A percentile compares a stretch with the other conserved stretches of the same genome.
Conservation (phyloP, 805 yeast genomes). For the Zygotorulaspora chibaensis region DNA sequence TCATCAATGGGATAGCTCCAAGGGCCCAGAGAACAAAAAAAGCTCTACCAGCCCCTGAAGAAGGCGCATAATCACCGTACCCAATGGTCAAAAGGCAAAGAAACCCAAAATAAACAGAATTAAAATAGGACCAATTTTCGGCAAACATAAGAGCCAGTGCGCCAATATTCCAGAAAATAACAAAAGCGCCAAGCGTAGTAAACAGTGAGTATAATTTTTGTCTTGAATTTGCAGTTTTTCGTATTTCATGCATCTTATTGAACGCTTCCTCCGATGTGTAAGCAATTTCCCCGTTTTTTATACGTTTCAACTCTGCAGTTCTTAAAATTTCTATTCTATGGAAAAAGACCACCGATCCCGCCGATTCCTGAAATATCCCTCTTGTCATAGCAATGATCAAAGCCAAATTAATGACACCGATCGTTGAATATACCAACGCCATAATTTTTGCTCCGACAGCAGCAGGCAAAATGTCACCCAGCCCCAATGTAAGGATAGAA, state of each 20-base stretch:
- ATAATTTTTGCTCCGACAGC: slow-evolving; percentile 53
- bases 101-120: slow-evolving; percentile 70
- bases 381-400: slow-evolving; percentile 67
- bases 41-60: slow-evolving; percentile 58
- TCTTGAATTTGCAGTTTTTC: slow-evolving; percentile 37
- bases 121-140: slow-evolving; percentile 71
- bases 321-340: slow-evolving; percentile 57
- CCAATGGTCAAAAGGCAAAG: slow-evolving; percentile 78
- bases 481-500: slow-evolving; percentile 72
- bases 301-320: slow-evolving; percentile 21
- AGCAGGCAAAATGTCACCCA: slow-evolving; percentile 66
- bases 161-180: slow-evolving; percentile 68
- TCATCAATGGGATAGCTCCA: slow-evolving; percentile 82
- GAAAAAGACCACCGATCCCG: slow-evolving; percentile 62
- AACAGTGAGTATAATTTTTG: slow-evolving; percentile 41
- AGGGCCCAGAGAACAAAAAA: slow-evolving; percentile 79
- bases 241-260: slow-evolving; percentile 50
- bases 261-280: slow-evolving; percentile 49
- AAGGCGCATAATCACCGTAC: slow-evolving; percentile 72
- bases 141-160: slow-evolving; percentile 55
- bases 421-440: slow-evolving; percentile 56
- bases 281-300: slow-evolving; percentile 14
- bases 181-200: slow-evolving; percentile 42
- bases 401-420: slow-evolving; percentile 72
- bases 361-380: slow-evolving; percentile 55